Conservation (phyloP, 371 early-diverging fungal genomes). For the Batrachochytrium dendrobatidis region DNA sequence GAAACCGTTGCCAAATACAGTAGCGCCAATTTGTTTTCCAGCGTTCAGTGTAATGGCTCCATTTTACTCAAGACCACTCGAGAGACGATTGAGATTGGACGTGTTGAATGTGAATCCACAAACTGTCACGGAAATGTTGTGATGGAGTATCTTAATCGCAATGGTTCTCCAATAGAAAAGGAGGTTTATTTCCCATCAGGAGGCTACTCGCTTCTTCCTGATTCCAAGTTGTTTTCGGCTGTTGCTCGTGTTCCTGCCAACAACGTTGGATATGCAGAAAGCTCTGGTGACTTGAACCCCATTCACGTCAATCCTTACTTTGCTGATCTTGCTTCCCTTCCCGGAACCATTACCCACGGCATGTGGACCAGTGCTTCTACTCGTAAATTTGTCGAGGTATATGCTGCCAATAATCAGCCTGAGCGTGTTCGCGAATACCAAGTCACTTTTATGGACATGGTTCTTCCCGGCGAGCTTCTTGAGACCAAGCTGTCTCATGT, state of each 20-base stretch:
- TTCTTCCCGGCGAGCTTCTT: conserved; percentile 78
- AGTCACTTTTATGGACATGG: conserved; percentile 79
- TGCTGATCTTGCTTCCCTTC: conserved; percentile 84
- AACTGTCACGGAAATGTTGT: conserved; percentile 75
- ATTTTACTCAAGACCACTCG: conserved; percentile 78
- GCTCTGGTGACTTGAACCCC: conserved; percentile 90
- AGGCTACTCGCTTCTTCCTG: conserved; percentile 89
- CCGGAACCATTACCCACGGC: conserved; percentile 93
- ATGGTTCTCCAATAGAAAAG: conserved; percentile 74
- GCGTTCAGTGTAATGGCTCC: conserved; percentile 60
- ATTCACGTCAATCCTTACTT: conserved; percentile 96
- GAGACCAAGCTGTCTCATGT: conserved; percentile 86
- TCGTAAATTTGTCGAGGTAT: conserved; percentile 89
- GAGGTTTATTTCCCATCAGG: conserved; percentile 75
- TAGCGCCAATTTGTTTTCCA: conserved; percentile 46
- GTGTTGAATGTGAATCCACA: conserved; percentile 50
- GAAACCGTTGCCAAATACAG: conserved; percentile 72
- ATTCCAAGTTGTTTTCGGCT: conserved; percentile 72
- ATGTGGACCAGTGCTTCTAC: conserved; percentile 96
- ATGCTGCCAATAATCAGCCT: conserved; percentile 92
- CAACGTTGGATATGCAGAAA: conserved; percentile 81
- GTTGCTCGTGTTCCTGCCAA: conserved; percentile 66
- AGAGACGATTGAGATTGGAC: conserved; percentile 76
- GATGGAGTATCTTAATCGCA: conserved; percentile 70
- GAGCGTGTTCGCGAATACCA: conserved; percentile 75